Evolutionary conservation across 805 yeast species (phyloP).

Genomic region (Candida quercuum): DNA sequence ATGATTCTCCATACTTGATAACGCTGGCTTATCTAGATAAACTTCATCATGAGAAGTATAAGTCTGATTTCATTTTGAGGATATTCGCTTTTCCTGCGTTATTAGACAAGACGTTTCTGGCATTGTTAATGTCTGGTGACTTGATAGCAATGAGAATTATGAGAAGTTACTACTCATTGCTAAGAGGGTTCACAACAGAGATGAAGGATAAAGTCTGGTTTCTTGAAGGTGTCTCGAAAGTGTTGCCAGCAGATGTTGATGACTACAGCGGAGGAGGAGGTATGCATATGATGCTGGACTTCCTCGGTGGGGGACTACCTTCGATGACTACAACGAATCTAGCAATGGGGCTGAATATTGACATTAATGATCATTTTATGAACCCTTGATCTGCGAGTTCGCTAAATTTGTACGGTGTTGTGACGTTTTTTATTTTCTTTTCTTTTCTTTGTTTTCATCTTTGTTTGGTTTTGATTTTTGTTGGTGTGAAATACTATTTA

Average conservation of each 20-base stretch:
- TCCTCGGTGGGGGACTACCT: conserved; percentile 64
- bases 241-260: conserved; percentile 87
- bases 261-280: conserved; percentile 89
- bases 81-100: conserved; percentile 93
- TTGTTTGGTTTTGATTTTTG: too few species aligned
- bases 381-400: conserved; percentile 21
- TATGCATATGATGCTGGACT: conserved; percentile 88
- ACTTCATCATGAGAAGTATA: conserved; percentile 72
- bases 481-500: too few species aligned
- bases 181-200: conserved; percentile 77
- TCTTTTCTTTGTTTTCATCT: too few species aligned
- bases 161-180: conserved; percentile 78
- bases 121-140: conserved; percentile 79
- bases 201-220: conserved; percentile 93
- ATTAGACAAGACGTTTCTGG: conserved; percentile 73
- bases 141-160: conserved; percentile 84
- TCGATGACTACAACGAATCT: conserved; percentile 40
- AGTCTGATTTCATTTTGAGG: conserved; percentile 79
- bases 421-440: too few species aligned
- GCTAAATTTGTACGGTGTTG: too few species aligned
- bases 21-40: conserved; percentile 83
- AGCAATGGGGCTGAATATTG: conserved; percentile 23
- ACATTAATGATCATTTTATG: conserved; percentile 24
- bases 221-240: conserved; percentile 83
- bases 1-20: conserved; percentile 79